phyloP scores from a whole-genome alignment of 78 protist species.

The Dictyostelium capitatum region DNA sequence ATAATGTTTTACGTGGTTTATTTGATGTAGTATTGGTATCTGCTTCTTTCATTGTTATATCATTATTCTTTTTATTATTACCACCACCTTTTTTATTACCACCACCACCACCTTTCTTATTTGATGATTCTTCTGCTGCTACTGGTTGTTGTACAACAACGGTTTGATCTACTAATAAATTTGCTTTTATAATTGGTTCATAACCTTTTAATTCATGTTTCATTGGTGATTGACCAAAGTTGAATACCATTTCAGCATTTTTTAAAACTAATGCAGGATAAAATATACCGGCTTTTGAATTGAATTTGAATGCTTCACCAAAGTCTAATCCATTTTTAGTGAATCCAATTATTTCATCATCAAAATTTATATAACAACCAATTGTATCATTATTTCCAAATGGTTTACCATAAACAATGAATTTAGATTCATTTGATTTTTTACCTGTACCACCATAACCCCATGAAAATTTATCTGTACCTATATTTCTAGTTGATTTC shows the following conservation, averaged over 20 bases:
- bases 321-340: slow-evolving; percentile 86
- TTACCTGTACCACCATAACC: slow-evolving; percentile 90
- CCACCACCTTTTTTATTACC: slow-evolving; percentile 16
- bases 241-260: slow-evolving; percentile 72
- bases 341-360: slow-evolving; percentile 43
- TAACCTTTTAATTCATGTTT: slow-evolving; percentile 61
- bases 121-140: neutral
- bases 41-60: too few relatives aligned
- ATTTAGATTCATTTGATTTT: slow-evolving; percentile 53
- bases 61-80: slow-evolving; percentile 12
- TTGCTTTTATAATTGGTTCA: slow-evolving; percentile 41
- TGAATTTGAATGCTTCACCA: slow-evolving; percentile 79
- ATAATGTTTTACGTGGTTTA: slow-evolving; percentile 51
- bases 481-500: slow-evolving; percentile 54
- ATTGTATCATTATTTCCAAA: slow-evolving; percentile 82
- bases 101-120: neutral
- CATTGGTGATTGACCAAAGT: slow-evolving; percentile 34
- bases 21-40: neutral
- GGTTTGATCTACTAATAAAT: neutral
- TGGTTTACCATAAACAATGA: slow-evolving; percentile 82
- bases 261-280: slow-evolving; percentile 75
- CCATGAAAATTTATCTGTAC: slow-evolving; percentile 83
- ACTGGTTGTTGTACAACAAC: neutral
- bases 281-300: slow-evolving; percentile 14
- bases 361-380: slow-evolving; percentile 76